Evolutionary conservation across 768 basidiomycete species (phyloP), one percentile per base, ranked within the genome.

Genomic region (Lactarius hengduanensis): DNA sequence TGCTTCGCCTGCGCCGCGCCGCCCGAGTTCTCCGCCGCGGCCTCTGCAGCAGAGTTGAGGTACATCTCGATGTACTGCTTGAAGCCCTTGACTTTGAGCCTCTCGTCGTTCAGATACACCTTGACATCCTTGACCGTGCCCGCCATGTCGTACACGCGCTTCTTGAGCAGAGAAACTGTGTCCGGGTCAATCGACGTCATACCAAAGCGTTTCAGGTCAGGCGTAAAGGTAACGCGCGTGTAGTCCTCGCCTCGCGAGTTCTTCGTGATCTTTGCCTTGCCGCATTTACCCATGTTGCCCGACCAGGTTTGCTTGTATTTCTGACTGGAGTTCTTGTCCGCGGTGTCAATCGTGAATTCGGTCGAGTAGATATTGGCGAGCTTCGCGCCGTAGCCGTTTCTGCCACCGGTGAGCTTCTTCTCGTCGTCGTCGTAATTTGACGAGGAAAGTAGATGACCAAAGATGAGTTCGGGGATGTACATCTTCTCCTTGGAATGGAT

Each of bases 401-500:
- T 88, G 76, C 97, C 97, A 77, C 97, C 97, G 0, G 95, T 98
- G 58, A 98, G 84, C 78, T 97, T 98, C 84, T 95, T 97, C 80
- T 99, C 96, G 76, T 95, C 91, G 72, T 99, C 97, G 76, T 99
- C 96, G 73, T 96, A 98, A 80, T 98, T 98, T 55, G 94, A 96
- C 13, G 90, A 92, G 1, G 96, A 92, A 28, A 98, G 82, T 20
- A 99, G 83, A 74, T 97, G 89, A 7, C 97, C 97, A 72, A 99
- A 99, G 72, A 99, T 98, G 67, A 99, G 83, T 74, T 98, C 94
- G 0, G 97, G 97, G 64, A 99, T 97, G 75, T 92, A 96, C 8
- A 96, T 90, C 73, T 92, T 92, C 79, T 98, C 95, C 71, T 84
- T 89, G 50, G 86, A 85, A 77, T 98, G 97, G 64, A 96, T 91